Evolutionary conservation across 2,329 filamentous ascomycete genomes (phyloP), one percentile per base, ranked within the genome.

Genomic region (Penicillium sp.): DNA sequence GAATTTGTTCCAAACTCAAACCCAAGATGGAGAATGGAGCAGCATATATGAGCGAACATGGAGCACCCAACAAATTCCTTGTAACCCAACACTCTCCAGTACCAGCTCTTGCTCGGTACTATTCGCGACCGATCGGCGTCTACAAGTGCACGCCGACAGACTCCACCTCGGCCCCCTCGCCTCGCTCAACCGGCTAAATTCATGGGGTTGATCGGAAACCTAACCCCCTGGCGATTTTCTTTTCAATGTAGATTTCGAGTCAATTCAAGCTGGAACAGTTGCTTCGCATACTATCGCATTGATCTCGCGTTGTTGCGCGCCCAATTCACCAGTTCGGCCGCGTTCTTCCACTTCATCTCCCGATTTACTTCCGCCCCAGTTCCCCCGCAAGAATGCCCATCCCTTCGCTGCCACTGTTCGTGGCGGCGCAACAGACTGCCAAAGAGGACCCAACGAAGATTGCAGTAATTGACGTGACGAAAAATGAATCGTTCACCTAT

Each of bases 391-490:
- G 31, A 31, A 63, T 71, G 43, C 71, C 73, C 4, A 66, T 78
- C 45, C 75, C 76, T 8, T 74, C 74, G 8, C 66, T 79, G 11
- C 77, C 77, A 35, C 64, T 79, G 20, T 79, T 79, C 57, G 59
- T 74, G 25, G 72, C 70, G 42, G 78, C 77, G 5, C 71, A 69
- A 57, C 70, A 73, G 28, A 70, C 75, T 62, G 75, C 73, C 10
- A 67, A 67, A 39, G 67, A 64, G 34, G 67, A 74, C 53, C 65
- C 72, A 12, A 54, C 66, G 31, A 78, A 78, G 55, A 61, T 77
- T 39, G 78, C 77, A 11, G 65, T 79, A 15, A 68, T 78, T 43
- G 77, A 79, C 59, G 66, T 68, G 17, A 70, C 73, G 28, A 78
- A 77, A 60, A 66, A 69, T 15, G 63, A 78, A 54, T 69, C 69